Percentiles rank a stretch among this genome's conserved stretches.
Conservation (phyloP, 2,329 filamentous ascomycete genomes). For the Pestalotiopsis sp. region DNA sequence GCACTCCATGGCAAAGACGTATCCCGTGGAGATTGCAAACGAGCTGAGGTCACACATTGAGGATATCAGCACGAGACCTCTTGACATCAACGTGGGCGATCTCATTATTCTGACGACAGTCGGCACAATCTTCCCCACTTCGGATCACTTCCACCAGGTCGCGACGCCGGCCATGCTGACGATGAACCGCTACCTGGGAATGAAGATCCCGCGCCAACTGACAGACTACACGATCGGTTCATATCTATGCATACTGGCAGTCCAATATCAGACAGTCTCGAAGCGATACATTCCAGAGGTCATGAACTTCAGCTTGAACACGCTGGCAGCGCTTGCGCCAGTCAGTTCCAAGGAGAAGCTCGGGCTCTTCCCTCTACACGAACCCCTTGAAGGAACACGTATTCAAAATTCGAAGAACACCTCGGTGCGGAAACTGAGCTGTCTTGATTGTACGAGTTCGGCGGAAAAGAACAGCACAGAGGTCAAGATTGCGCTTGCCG, state of each 20-base stretch:
- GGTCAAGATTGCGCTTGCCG: conserved; percentile 56
- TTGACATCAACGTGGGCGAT: conserved; percentile 66
- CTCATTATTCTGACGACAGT: conserved; percentile 82
- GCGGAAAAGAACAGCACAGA: conserved; percentile 31
- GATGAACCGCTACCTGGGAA: conserved; percentile 80
- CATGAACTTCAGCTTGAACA: conserved; percentile 77
- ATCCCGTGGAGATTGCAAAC: conserved; percentile 73
- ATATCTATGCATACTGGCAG: conserved; percentile 74
- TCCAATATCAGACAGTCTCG: conserved; percentile 81
- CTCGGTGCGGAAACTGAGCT: conserved; percentile 52
- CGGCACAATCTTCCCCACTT: conserved; percentile 85
- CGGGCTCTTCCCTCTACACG: conserved; percentile 63
- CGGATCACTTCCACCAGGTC: conserved; percentile 95
- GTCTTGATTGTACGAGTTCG: conserved; percentile 53
- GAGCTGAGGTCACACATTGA: conserved; percentile 75
- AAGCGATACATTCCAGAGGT: conserved; percentile 90
- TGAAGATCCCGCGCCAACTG: conserved; percentile 67
- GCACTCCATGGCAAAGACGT: conserved; percentile 88
- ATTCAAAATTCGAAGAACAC: conserved; percentile 43
- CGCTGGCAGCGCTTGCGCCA: conserved; percentile 67
- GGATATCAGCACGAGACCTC: conserved; percentile 50
- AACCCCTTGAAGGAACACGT: conserved; percentile 51
- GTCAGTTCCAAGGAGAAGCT: conserved; percentile 43
- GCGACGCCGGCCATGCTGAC: conserved; percentile 85
- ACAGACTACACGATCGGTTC: conserved; percentile 71